Conservation (phyloP, 2,329 filamentous ascomycete species). For the Scytalidium sp. region DNA sequence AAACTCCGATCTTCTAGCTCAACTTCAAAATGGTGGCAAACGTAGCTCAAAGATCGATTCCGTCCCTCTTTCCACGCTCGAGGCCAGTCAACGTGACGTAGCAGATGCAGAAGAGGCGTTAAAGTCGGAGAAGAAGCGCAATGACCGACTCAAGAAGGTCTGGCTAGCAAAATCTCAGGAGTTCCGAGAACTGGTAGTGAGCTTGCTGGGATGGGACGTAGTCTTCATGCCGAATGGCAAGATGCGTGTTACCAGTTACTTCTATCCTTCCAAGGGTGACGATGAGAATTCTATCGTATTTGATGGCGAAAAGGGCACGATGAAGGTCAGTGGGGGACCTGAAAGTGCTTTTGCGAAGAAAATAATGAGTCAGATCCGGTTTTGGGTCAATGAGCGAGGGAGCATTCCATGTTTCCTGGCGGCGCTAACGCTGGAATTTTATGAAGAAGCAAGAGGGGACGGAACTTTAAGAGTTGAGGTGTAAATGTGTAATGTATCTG, state of each 20-base stretch:
- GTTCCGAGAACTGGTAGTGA: constrained; percentile 93
- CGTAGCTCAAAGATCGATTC: constrained; percentile 11
- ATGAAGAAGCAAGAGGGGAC: constrained; percentile 55
- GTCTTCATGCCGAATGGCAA: constrained; percentile 97
- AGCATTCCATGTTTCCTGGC: constrained; percentile 93
- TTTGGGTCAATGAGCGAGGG: constrained; percentile 92
- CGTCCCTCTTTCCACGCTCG: constrained; percentile 75
- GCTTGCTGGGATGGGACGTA: constrained; percentile 88
- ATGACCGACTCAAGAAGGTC: constrained; percentile 84
- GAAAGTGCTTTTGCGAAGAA: constrained; percentile 81
- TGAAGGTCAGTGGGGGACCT: constrained; percentile 94
- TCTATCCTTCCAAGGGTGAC: constrained; percentile 64
- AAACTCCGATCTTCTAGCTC: constrained; percentile 76
- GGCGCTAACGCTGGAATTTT: constrained; percentile 89
- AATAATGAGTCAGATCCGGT: constrained; percentile 83
- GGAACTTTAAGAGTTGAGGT: constrained; percentile 20
- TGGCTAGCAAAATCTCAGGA: constrained; percentile 89
- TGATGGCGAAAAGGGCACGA: constrained; percentile 89
- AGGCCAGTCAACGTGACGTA: constrained; percentile 72
- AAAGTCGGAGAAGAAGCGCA: constrained; percentile 76
- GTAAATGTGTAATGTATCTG: constrained; percentile 1
- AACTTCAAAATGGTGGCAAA: constrained; percentile 54
- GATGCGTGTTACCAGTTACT: constrained; percentile 85
- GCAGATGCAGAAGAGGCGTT: constrained; percentile 67
- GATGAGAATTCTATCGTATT: constrained; percentile 77